Percentiles rank a stretch among this genome's conserved stretches.
phyloP scores from a whole-genome alignment of 768 basidiomycete species.

The Boletus coccyginus region DNA sequence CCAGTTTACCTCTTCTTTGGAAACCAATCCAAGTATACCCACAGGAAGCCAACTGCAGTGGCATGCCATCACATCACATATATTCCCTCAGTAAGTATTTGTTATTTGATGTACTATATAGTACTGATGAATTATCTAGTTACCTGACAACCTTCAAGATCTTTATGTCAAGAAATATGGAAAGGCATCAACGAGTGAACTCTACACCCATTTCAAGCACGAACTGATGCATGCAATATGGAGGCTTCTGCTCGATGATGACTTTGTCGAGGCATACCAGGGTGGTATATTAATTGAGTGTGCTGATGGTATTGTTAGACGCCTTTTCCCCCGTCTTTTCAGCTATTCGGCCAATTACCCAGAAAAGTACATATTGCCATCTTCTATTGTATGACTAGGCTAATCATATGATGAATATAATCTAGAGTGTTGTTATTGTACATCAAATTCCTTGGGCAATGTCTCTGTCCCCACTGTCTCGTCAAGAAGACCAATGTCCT shows the following conservation, averaged over 20 bases:
- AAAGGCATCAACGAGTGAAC: background rate
- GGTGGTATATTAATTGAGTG: background rate
- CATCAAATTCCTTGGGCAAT: slow-evolving; percentile 4
- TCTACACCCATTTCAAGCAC: background rate
- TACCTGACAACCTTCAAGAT: slow-evolving; percentile 13
- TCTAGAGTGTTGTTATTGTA: background rate
- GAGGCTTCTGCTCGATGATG: background rate
- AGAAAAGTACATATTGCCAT: background rate
- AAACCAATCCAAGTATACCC: too few relatives aligned
- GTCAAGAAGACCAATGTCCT: background rate
- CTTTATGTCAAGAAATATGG: background rate
- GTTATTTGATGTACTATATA: too few relatives aligned
- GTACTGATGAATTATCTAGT: background rate
- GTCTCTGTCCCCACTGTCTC: background rate
- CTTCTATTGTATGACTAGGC: background rate
- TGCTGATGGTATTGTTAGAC: background rate
- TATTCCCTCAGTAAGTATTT: too few relatives aligned
- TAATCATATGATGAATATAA: background rate
- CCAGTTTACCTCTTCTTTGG: too few relatives aligned
- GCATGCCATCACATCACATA: too few relatives aligned
- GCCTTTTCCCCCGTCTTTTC: background rate
- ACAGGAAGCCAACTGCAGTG: too few relatives aligned
- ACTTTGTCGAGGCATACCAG: background rate
- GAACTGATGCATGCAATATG: slow-evolving; percentile 2
- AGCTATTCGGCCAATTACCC: slow-evolving; percentile 2